Conservation (phyloP, 306 rosid species). For the Cucumis hystrix region DNA sequence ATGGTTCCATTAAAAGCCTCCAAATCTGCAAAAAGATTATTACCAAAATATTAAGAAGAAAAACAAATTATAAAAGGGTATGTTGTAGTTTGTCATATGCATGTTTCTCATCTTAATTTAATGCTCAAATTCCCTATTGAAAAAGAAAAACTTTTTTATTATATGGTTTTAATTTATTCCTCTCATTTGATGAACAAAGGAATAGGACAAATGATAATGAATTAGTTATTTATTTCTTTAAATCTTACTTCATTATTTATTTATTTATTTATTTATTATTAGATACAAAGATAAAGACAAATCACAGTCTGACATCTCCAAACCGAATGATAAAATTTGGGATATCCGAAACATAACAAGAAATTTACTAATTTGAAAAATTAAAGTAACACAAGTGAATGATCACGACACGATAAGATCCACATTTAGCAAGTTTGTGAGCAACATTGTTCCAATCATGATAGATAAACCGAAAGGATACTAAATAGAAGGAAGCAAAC, state of each 20-base stretch:
- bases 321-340: no score
- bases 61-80: background rate
- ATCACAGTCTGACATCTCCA: no score
- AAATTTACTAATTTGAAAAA: no score
- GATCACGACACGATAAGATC: no score
- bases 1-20: conserved; percentile 6
- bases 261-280: no score
- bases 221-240: background rate
- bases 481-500: no score
- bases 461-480: no score
- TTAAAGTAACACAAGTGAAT: no score
- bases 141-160: background rate
- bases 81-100: background rate
- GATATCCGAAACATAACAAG: no score
- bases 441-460: no score
- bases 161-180: background rate
- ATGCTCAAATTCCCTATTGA: background rate
- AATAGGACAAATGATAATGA: background rate
- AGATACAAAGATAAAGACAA: no score
- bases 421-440: no score
- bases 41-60: background rate
- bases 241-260: background rate
- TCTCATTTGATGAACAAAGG: background rate
- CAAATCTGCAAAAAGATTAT: background rate
- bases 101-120: background rate